phyloP scores from a whole-genome alignment of 2,329 filamentous ascomycete genomes.

The Fonsecaea nubica region DNA sequence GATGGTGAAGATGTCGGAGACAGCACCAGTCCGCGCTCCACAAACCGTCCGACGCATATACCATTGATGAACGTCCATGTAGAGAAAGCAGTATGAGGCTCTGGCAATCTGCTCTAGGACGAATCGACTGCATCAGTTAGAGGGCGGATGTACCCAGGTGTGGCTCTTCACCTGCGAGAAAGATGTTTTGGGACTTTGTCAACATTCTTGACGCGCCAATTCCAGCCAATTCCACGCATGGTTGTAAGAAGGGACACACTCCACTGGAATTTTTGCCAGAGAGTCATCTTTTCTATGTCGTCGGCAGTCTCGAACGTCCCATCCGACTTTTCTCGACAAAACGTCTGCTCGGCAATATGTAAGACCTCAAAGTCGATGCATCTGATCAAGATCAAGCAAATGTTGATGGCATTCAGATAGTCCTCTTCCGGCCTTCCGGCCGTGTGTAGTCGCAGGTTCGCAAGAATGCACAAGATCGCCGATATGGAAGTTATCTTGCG shows the following conservation, averaged over 20 bases:
- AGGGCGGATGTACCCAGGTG: background rate
- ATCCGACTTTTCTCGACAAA: constrained; percentile 27
- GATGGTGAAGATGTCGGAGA: constrained; percentile 26
- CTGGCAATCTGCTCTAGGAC: constrained; percentile 22
- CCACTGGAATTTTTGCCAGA: constrained; percentile 57
- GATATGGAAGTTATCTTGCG: constrained; percentile 25
- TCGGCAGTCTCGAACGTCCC: constrained; percentile 19
- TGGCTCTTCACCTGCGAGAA: constrained; percentile 17
- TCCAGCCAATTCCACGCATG: constrained; percentile 66
- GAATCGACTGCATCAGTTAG: constrained; percentile 26
- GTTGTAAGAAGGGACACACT: constrained; percentile 61
- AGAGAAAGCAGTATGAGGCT: constrained; percentile 23
- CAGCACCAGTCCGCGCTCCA: constrained; percentile 4
- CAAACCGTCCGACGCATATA: constrained; percentile 16
- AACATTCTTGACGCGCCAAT: constrained; percentile 55
- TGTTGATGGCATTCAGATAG: constrained; percentile 31
- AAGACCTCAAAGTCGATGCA: constrained; percentile 27
- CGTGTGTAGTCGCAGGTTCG: constrained; percentile 25
- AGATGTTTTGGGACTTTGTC: constrained; percentile 23
- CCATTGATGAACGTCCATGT: constrained; percentile 29
- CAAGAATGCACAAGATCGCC: constrained; percentile 23
- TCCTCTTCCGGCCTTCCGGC: constrained; percentile 25
- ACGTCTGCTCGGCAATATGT: constrained; percentile 22
- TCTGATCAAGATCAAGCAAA: constrained; percentile 23
- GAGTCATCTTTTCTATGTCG: constrained; percentile 26